Conservation (phyloP, 495 filamentous ascomycete species). For the Corynascus novoguineensis region DNA sequence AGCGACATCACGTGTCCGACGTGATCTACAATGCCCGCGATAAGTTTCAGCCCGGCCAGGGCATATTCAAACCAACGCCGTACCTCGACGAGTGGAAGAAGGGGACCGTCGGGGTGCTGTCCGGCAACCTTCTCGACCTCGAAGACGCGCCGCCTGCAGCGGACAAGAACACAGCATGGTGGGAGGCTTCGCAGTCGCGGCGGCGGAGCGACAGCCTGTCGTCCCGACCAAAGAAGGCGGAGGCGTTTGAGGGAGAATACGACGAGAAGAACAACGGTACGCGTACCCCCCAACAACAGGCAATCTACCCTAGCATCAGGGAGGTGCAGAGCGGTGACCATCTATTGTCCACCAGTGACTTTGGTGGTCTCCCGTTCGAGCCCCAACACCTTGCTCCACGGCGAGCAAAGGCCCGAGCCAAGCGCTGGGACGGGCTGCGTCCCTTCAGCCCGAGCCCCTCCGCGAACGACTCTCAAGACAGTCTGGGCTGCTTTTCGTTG, state of each 20-base stretch:
- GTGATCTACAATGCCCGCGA: slow-evolving; percentile 40
- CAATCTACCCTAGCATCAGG: slow-evolving; percentile 16
- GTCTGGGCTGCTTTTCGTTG: slow-evolving; percentile 20
- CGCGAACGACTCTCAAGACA: slow-evolving; percentile 19
- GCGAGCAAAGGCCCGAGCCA: slow-evolving; percentile 12
- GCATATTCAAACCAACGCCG: slow-evolving; percentile 40
- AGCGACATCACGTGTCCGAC: slow-evolving; percentile 38
- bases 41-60: slow-evolving; percentile 37
- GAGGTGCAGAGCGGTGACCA: slow-evolving; percentile 15
- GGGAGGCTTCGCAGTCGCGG: slow-evolving; percentile 43
- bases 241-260: slow-evolving; percentile 47
- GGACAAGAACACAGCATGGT: slow-evolving; percentile 41
- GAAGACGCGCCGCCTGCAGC: slow-evolving; percentile 30
- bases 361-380: slow-evolving; percentile 6
- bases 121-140: slow-evolving; percentile 46
- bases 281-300: slow-evolving; percentile 16
- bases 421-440: slow-evolving; percentile 19
- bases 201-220: slow-evolving; percentile 36
- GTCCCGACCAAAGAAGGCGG: slow-evolving; percentile 35
- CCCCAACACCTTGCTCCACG: slow-evolving; percentile 13
- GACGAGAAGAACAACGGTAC: slow-evolving; percentile 48
- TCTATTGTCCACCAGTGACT: slow-evolving; percentile 1
- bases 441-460: slow-evolving; percentile 20
- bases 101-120: slow-evolving; percentile 46
- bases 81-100: slow-evolving; percentile 57